Evolutionary conservation across 345 rosid genomes (phyloP).

Genomic region (Gossypium sturtianum): DNA sequence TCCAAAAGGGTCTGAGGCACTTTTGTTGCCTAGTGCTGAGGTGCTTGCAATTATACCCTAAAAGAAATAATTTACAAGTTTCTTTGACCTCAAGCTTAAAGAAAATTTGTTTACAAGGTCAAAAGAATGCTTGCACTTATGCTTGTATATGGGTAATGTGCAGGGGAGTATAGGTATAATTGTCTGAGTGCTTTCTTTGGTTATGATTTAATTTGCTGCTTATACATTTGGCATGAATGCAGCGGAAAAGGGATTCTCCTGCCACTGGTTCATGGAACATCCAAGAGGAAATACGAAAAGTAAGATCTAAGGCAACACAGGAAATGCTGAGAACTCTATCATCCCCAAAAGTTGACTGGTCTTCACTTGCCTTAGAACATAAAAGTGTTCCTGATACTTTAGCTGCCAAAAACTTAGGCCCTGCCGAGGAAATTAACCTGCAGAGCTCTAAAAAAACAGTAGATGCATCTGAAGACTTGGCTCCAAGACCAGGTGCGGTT

Average conservation of each 20-base stretch:
- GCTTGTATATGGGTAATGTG: neutral
- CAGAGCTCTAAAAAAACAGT: conserved; percentile 21
- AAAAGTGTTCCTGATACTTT: conserved; percentile 26
- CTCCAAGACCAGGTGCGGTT: conserved; percentile 26
- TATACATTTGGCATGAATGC: conserved; percentile 27
- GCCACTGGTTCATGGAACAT: conserved; percentile 69
- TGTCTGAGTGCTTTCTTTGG: neutral
- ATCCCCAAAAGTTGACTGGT: conserved; percentile 40
- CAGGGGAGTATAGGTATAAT: neutral
- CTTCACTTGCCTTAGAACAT: conserved; percentile 37
- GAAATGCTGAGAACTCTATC: conserved; percentile 58
- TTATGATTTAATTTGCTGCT: conserved; percentile 4
- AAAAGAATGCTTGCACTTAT: neutral
- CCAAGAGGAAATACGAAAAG: conserved; percentile 78
- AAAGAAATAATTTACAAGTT: neutral
- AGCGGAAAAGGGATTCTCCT: conserved; percentile 49
- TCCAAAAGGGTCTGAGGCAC: neutral
- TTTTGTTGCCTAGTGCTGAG: too few relatives aligned
- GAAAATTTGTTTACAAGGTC: neutral
- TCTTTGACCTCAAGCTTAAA: neutral
- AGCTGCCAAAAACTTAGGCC: conserved; percentile 20
- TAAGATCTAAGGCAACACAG: conserved; percentile 86
- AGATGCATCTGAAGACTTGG: conserved; percentile 32
- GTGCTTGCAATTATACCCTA: neutral
- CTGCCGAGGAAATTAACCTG: conserved; percentile 22